Conservation (phyloP, 352 stramenopile genomes). For the Pythium chondricola region DNA sequence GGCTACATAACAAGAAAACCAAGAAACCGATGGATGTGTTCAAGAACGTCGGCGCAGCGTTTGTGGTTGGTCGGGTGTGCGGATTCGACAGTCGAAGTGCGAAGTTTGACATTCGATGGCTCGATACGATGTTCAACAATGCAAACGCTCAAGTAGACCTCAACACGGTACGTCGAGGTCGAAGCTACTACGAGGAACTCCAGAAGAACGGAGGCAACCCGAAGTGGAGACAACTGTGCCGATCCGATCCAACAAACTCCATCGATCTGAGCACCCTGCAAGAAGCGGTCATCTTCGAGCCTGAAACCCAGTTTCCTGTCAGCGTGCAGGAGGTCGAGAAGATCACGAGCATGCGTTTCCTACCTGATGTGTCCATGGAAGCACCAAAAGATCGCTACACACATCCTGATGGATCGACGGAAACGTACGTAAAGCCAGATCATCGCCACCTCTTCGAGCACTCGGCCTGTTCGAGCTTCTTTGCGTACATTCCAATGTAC, state of each 20-base stretch:
- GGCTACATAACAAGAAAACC: no score
- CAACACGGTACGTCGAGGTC: no score
- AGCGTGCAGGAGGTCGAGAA: constrained; percentile 1
- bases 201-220: not conserved
- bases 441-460: constrained; percentile 19
- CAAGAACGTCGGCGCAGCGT: no score
- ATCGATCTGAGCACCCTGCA: constrained; percentile 1
- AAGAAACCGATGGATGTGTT: no score
- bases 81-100: not conserved
- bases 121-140: not conserved
- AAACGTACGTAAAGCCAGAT: constrained; percentile 5
- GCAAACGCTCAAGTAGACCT: no score
- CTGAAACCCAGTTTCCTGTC: constrained; percentile 2
- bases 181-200: no score
- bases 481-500: constrained; percentile 21
- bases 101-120: constrained; percentile 1
- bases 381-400: not conserved
- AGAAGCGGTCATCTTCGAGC: constrained; percentile 2
- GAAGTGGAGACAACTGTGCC: constrained; percentile 1
- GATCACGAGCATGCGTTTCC: not conserved
- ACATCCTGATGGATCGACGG: constrained; percentile 1
- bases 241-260: not conserved
- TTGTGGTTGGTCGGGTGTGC: no score
- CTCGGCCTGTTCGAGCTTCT: constrained; percentile 20
- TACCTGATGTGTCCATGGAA: not conserved